Evolutionary conservation across 208 protist genomes (phyloP), one percentile per base, ranked within the genome.

Genomic region (Leishmania aethiopica): DNA sequence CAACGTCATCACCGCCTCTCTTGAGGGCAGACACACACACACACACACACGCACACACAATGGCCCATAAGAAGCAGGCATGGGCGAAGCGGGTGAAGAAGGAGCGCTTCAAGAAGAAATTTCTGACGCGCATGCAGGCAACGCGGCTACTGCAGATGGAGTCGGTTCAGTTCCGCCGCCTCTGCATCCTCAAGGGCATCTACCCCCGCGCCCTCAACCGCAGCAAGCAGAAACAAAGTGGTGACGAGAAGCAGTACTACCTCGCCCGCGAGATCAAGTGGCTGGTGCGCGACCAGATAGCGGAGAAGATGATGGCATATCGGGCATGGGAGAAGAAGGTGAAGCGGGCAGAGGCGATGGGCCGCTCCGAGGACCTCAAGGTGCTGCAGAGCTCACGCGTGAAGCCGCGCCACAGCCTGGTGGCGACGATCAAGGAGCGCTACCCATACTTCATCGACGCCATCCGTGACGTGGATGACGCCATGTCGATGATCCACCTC

Each of bases 141-240:
- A 90, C 98, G 28, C 93, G 95, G 35, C 90, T 98, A 57, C 93
- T 99, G 51, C 98, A 99, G 90, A 77, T 99, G 42, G 96, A 94
- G 77, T 89, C 94, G 17, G 94, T 97, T 47, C 93, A 99, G 78
- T 99, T 99, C 85, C 91, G 97, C 67, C 94, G 98, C 10, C 88
- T 99, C 42, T 99, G 99, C 91, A 99, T 99, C 70, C 93, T 99
- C 53, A 99, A 99, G 85, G 99, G 99, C 62, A 98, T 99, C 80
- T 99, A 99, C 90, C 99, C 99, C 10, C 97, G 99, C 42, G 97
- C 98, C 42, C 98, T 99, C 49, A 87, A 85, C 74, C 98, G 98
- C 82, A 98, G 94, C 88, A 94, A 98, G 81, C 98, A 99, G 90
- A 99, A 99, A 88, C 89, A 98, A 81, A 98, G 92, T 82, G 92